Evolutionary conservation across 345 rosid genomes (phyloP).

Genomic region (Cochlearia excelsa): DNA sequence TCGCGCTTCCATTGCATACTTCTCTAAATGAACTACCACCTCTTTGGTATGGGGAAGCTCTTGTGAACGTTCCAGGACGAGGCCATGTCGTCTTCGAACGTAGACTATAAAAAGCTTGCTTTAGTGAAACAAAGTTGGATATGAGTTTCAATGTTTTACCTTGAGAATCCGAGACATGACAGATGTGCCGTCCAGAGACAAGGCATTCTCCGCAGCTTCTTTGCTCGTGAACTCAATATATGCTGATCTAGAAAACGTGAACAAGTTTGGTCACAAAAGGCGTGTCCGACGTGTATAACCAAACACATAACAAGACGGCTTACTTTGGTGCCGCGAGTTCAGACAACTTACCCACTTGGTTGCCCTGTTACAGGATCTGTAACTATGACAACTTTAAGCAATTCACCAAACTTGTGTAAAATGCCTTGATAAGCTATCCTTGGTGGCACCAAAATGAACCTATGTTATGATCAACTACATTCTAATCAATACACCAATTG

Average conservation of each 20-base stretch:
- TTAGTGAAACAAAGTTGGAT: background rate
- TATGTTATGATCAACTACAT: conserved; percentile 33
- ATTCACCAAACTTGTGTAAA: conserved; percentile 83
- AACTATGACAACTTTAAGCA: conserved; percentile 71
- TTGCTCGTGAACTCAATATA: conserved; percentile 67
- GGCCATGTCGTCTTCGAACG: conserved; percentile 54
- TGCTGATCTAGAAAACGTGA: conserved; percentile 59
- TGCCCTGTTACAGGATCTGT: conserved; percentile 90
- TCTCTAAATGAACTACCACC: conserved; percentile 60
- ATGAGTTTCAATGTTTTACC: conserved; percentile 39
- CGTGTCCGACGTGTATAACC: background rate
- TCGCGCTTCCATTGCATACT: conserved; percentile 92
- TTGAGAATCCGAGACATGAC: conserved; percentile 88
- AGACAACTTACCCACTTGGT: conserved; percentile 65
- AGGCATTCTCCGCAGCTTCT: conserved; percentile 82
- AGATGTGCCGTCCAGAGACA: conserved; percentile 72
- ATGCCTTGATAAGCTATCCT: conserved; percentile 80
- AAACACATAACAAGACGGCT: background rate
- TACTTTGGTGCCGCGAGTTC: background rate
- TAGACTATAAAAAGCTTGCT: background rate
- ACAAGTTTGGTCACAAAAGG: background rate
- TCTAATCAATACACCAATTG: conserved; percentile 13
- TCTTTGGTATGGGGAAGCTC: conserved; percentile 52
- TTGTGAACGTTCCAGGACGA: conserved; percentile 52
- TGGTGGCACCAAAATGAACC: conserved; percentile 95